A percentile compares a stretch with the other conserved stretches of the same genome.
phyloP scores from a whole-genome alignment of 108 stramenopile genomes.

The Fragilaria crotonensis region DNA sequence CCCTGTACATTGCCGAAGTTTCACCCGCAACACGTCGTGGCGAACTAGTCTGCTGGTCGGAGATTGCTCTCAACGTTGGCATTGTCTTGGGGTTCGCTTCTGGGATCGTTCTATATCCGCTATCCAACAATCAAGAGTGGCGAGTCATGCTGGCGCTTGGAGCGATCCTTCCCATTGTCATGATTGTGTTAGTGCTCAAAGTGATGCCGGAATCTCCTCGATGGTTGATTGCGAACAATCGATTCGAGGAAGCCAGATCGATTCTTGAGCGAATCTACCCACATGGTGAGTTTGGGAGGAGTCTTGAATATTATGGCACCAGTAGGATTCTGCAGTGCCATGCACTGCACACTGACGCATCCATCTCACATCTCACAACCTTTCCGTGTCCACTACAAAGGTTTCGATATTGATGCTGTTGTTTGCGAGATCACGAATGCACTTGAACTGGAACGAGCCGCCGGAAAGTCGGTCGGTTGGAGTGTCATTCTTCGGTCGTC shows the following conservation, averaged over 20 bases:
- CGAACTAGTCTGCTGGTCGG: conserved; percentile 75
- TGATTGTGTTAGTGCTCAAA: conserved; percentile 44
- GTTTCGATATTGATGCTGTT: conserved; percentile 31
- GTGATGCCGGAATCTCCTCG: conserved; percentile 91
- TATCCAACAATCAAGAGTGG: conserved; percentile 54
- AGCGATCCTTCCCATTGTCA: conserved; percentile 48
- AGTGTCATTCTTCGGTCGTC: conserved; percentile 34
- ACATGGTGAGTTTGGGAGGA: not conserved
- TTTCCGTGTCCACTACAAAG: conserved; percentile 20
- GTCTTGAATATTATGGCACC: too few relatives aligned
- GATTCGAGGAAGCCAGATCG: conserved; percentile 35
- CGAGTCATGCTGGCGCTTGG: conserved; percentile 65
- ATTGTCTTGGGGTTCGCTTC: conserved; percentile 68
- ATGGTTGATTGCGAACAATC: conserved; percentile 72
- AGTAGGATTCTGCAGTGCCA: too few relatives aligned
- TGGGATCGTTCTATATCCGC: conserved; percentile 40
- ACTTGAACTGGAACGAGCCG: conserved; percentile 29
- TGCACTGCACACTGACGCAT: too few relatives aligned
- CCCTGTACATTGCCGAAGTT: conserved; percentile 82
- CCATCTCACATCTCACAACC: too few relatives aligned
- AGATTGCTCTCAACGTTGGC: conserved; percentile 71
- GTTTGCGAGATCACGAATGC: conserved; percentile 39
- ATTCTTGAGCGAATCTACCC: conserved; percentile 13
- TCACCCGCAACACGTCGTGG: conserved; percentile 69
- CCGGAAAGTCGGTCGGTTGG: conserved; percentile 50